Conservation (phyloP, 352 stramenopile species). For the Pythium pectinolyticum region DNA sequence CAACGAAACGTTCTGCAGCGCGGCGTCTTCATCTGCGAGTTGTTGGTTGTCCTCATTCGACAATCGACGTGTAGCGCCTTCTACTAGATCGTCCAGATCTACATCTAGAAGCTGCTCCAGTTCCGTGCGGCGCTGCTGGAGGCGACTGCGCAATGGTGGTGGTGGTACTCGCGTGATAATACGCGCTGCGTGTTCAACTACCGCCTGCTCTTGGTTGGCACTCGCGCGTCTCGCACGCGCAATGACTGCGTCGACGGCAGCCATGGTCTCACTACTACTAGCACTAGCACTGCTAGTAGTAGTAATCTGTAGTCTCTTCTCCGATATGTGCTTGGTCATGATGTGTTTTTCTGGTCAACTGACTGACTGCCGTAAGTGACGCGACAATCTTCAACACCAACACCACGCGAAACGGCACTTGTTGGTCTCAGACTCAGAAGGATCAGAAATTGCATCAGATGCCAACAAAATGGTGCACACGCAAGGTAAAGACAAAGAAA, state of each 20-base stretch:
- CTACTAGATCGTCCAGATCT: conserved; percentile 44
- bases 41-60: conserved; percentile 20
- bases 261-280: background rate
- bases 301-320: background rate
- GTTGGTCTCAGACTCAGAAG: conserved; percentile 15
- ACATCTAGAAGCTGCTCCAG: conserved; percentile 51
- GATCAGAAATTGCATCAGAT: conserved; percentile 15
- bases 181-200: too few species aligned
- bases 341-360: background rate
- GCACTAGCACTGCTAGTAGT: background rate
- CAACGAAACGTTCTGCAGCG: conserved; percentile 39
- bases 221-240: background rate
- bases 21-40: conserved; percentile 14
- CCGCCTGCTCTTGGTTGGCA: conserved; percentile 23
- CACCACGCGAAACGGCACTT: conserved; percentile 27
- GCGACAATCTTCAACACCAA: conserved; percentile 3
- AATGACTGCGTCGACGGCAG: background rate
- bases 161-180: background rate
- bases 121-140: conserved; percentile 25
- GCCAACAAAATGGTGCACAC: background rate
- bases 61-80: background rate
- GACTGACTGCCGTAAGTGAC: background rate
- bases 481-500: background rate
- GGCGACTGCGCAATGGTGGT: background rate
- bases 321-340: conserved; percentile 4